A percentile compares a stretch with the other conserved stretches of the same genome.
Conservation (phyloP, 176 grass and related monocot genomes). For the Rhipidocladum racemiflorum region DNA sequence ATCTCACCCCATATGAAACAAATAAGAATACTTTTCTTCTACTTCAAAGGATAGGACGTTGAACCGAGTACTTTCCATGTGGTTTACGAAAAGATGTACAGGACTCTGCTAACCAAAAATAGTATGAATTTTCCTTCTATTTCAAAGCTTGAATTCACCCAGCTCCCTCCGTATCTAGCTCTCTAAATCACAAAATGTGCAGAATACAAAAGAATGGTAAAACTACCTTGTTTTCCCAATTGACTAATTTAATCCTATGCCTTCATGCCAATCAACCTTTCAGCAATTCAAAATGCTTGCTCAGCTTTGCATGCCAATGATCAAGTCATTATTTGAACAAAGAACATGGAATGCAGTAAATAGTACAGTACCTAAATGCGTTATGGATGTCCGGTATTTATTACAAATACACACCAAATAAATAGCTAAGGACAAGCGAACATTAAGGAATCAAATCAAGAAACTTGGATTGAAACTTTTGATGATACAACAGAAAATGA, state of each 20-base stretch:
- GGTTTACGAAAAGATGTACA: not conserved
- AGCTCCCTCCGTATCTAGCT: not conserved
- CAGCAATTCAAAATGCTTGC: not conserved
- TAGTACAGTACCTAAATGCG: not conserved
- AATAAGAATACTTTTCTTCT: not conserved
- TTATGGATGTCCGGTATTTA: not conserved
- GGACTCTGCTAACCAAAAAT: not conserved
- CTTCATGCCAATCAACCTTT: not conserved
- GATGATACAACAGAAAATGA: not conserved
- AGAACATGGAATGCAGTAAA: conserved; percentile 5
- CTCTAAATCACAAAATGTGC: not conserved
- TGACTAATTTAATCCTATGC: not conserved
- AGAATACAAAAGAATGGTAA: not conserved
- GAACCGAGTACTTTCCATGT: not conserved
- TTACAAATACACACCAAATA: not conserved
- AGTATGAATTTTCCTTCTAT: not conserved
- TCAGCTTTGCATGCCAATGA: not conserved
- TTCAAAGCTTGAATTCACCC: not conserved
- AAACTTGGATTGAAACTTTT: not conserved
- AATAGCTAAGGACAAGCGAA: not conserved
- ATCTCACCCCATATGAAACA: not conserved
- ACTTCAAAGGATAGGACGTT: not conserved
- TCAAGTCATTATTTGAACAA: not conserved
- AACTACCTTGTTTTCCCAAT: not conserved
- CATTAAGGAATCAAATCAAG: not conserved